Base-by-base conservation (phyloP, 1,284 basidiomycete genomes). In the Trametes versicolor region DNA sequence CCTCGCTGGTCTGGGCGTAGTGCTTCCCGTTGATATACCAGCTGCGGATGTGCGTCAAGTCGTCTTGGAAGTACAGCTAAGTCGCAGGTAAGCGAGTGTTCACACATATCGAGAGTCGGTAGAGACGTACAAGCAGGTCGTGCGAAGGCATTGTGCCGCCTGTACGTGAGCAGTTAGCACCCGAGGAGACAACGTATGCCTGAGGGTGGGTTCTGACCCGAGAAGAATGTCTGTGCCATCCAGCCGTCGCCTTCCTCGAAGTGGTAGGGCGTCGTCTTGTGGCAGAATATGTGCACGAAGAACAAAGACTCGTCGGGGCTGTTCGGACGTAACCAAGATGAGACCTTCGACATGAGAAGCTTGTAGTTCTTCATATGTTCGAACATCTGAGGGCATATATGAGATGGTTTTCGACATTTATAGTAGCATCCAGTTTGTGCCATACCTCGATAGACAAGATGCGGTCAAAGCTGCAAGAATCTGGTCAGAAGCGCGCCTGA, bases 331-430 rank as follows among this genome's bases (percentile, higher is more conserved):
- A 94, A 81, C 92, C 92, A 94, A 10, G 83, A 85, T 0, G 89
- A 84, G 27, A 93, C 77, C 72, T 93, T 93, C 45, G 79, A 76
- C 67, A 94, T 82, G 23, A 94, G 85, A 7, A 78, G 72, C 59
- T 91, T 80, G 77, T 93, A 93, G 72, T 91, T 90, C 79, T 91
- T 92, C 90, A 92, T 92, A 74, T 94, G 92, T 71, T 94, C 92
- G 68, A 94, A 91, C 91, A 94, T 93, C 85, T 88, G 63, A 12
- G 10, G 37, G 3, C 8, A 43, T 2, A 43, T 17, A 43, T 19
- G 19, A n/a, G 19, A 17, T 13, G 4, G 5, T 1, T 43, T 43
- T 17, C 17, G 41, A 17, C 6, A 2, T 8, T 7, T 15, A n/a
- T n/a, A n/a, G 19, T n/a, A n/a, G 19, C 19, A 7, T 17, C n/a